These are phyloP conservation scores for Triticum dicoccoides DNA, from an alignment of 176 grass and related monocot genomes.

Conservation along the genomic window DNA sequence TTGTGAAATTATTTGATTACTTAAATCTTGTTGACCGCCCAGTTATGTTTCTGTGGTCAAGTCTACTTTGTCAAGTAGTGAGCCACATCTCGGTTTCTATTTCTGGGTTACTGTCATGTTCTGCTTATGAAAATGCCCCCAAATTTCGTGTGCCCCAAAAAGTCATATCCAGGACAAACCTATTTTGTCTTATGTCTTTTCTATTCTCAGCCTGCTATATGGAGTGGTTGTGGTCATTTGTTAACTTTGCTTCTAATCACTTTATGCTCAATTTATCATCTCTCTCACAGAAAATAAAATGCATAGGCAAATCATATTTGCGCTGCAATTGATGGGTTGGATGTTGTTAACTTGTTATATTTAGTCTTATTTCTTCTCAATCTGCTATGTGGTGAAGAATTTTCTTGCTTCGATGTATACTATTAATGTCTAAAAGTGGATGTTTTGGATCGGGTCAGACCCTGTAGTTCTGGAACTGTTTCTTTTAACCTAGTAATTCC, in stretches of 20 bases:
- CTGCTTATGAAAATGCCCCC: background rate
- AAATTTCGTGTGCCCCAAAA: background rate
- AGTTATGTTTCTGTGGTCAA: background rate
- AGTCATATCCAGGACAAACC: background rate
- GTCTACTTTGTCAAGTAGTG: background rate
- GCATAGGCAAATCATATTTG: background rate
- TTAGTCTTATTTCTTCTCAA: background rate
- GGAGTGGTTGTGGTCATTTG: background rate
- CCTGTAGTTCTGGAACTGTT: background rate
- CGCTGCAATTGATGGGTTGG: background rate
- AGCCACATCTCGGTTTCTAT: background rate
- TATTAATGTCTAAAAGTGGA: background rate
- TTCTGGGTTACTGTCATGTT: background rate
- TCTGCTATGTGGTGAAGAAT: background rate
- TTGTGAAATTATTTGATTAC: background rate
- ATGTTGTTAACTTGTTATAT: background rate
- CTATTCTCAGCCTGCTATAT: background rate
- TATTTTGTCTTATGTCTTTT: background rate
- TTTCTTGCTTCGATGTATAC: too few species aligned
- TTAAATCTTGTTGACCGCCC: background rate
- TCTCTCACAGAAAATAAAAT: background rate
- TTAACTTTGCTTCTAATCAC: background rate
- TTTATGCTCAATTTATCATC: conserved; percentile 1
- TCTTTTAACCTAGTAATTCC: background rate
- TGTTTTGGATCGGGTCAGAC: background rate